These are phyloP conservation scores for Parafenestella ontariensis DNA, from an alignment of 2,329 filamentous ascomycete genomes.

Conservation along the genomic window DNA sequence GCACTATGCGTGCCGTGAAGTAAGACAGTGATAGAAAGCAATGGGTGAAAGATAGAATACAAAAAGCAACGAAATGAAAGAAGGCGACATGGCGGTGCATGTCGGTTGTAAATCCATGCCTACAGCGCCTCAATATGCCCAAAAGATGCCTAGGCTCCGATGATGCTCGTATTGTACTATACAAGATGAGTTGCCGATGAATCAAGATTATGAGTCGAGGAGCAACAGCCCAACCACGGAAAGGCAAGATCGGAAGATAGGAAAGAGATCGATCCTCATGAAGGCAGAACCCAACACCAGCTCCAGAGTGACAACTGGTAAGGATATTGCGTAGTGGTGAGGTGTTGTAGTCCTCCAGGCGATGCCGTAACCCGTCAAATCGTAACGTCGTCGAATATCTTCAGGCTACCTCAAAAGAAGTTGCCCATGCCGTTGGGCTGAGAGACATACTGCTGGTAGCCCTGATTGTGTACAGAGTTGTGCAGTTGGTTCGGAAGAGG, in stretches of 20 bases:
- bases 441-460: conserved; percentile 47
- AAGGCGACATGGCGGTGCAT: conserved; percentile 12
- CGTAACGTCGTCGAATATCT: conserved; percentile 53
- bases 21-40: conserved; percentile 25
- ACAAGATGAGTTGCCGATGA: conserved; percentile 39
- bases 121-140: conserved; percentile 41
- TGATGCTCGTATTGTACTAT: conserved; percentile 47
- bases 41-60: conserved; percentile 21
- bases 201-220: not conserved
- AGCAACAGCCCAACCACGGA: not conserved
- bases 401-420: conserved; percentile 49
- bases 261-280: conserved; percentile 32
- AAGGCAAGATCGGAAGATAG: conserved; percentile 35
- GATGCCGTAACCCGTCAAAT: conserved; percentile 58
- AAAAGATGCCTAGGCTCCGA: conserved; percentile 38
- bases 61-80: conserved; percentile 21
- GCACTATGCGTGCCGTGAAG: conserved; percentile 20
- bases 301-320: conserved; percentile 28
- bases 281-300: conserved; percentile 32
- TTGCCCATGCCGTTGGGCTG: conserved; percentile 49
- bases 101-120: conserved; percentile 13
- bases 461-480: conserved; percentile 49
- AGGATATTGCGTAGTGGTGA: conserved; percentile 29
- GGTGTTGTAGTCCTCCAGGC: conserved; percentile 18
- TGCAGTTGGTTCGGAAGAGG: conserved; percentile 46